phyloP scores from a whole-genome alignment of 2,329 filamentous ascomycete genomes.

The Fusarium incarnatum region DNA sequence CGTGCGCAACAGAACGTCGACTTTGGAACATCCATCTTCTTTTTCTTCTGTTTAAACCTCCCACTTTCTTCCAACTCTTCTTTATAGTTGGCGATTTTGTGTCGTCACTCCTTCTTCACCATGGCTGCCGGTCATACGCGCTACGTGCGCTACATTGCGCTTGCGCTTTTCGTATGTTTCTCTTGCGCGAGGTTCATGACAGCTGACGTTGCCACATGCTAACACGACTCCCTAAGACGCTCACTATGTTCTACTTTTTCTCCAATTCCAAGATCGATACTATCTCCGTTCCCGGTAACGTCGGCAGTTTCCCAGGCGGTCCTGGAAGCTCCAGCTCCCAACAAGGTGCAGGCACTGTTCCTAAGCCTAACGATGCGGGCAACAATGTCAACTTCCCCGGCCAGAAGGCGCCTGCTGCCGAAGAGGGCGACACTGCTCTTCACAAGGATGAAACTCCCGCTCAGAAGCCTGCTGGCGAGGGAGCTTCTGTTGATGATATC shows the following conservation, averaged over 20 bases:
- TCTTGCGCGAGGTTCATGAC: background rate
- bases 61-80: slow-evolving; percentile 19
- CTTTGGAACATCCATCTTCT: slow-evolving; percentile 39
- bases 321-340: slow-evolving; percentile 37
- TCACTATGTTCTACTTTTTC: slow-evolving; percentile 80
- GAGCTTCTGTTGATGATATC: slow-evolving; percentile 10
- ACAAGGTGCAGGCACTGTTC: slow-evolving; percentile 38
- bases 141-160: slow-evolving; percentile 81
- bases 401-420: slow-evolving; percentile 29
- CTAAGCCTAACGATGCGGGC: slow-evolving; percentile 35
- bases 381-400: slow-evolving; percentile 44
- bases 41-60: slow-evolving; percentile 24
- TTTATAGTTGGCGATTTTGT: slow-evolving; percentile 16
- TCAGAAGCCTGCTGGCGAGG: slow-evolving; percentile 38
- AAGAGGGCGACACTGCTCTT: slow-evolving; percentile 31
- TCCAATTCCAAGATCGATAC: slow-evolving; percentile 67
- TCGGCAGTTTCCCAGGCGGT: slow-evolving; percentile 41
- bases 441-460: slow-evolving; percentile 35
- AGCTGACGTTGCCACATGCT: slow-evolving; percentile 26
- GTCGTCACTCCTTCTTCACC: slow-evolving; percentile 47
- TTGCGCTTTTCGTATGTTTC: slow-evolving; percentile 82
- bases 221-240: slow-evolving; percentile 28
- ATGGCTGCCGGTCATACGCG: slow-evolving; percentile 78
- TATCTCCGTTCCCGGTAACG: slow-evolving; percentile 45
- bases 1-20: slow-evolving; percentile 29